Conservation (phyloP, 352 stramenopile species). For the Phytopythium vexans region DNA sequence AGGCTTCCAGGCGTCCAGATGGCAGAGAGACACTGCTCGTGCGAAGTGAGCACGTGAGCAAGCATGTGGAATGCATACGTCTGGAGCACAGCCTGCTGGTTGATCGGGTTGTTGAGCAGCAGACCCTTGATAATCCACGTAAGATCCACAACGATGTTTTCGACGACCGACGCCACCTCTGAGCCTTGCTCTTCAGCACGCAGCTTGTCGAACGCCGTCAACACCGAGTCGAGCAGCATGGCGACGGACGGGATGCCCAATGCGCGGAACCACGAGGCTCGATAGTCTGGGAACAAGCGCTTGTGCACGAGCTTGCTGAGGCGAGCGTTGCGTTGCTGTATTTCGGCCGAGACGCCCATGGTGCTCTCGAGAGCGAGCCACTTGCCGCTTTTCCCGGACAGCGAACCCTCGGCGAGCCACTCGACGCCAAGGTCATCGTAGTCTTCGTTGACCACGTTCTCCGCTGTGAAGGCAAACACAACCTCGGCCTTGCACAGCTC, state of each 20-base stretch:
- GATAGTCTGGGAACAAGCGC: slow-evolving; percentile 32
- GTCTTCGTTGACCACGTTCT: slow-evolving; percentile 51
- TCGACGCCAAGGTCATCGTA: slow-evolving; percentile 64
- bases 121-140: slow-evolving; percentile 69
- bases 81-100: slow-evolving; percentile 54
- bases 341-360: slow-evolving; percentile 54
- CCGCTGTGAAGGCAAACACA: slow-evolving; percentile 73
- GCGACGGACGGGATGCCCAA: slow-evolving; percentile 56
- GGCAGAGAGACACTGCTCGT: slow-evolving; percentile 26
- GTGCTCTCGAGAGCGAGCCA: slow-evolving; percentile 65
- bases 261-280: slow-evolving; percentile 46
- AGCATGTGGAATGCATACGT: slow-evolving; percentile 70
- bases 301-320: slow-evolving; percentile 60
- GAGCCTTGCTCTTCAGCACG: slow-evolving; percentile 1
- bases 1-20: slow-evolving; percentile 71
- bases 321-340: slow-evolving; percentile 68
- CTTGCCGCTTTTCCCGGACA: slow-evolving; percentile 40
- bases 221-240: slow-evolving; percentile 59
- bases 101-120: slow-evolving; percentile 45
- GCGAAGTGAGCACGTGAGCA: slow-evolving; percentile 48
- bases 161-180: slow-evolving; percentile 23
- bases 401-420: slow-evolving; percentile 61
- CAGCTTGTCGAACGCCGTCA: slow-evolving; percentile 44
- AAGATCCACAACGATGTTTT: slow-evolving; percentile 56
- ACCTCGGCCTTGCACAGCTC: slow-evolving; percentile 58